Evolutionary conservation across 495 filamentous ascomycete genomes (phyloP), one percentile per base, ranked within the genome.

Genomic region (Aspergillus sclerotiicarbonarius): DNA sequence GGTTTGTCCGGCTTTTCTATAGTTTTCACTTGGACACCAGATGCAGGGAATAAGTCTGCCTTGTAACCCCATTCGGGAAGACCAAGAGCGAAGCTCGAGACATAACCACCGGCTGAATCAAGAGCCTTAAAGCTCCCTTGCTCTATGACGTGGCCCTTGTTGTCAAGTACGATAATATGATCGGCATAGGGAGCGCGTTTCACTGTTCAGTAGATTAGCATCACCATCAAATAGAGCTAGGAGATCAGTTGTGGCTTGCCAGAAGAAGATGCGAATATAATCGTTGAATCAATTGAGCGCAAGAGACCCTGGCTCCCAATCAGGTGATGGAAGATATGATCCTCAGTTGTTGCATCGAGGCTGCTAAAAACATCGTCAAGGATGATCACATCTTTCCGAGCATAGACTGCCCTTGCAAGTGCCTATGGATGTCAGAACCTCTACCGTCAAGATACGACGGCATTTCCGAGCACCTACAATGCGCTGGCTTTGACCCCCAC

Each of bases 401-500:
- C 67, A 63, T 88, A 87, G 4, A 85, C 69, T 44, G 81, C 82
- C 29, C 85, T 71, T 31, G 85, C 84, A 8, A 87, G 68, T 19
- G 81, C 76, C 47, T 72, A 52, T 33, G 62, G 25, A 32, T n/a
- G 48, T 50, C n/a, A 32, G 29, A 39, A 29, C n/a, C 16, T 53
- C 10, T 51, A 29, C 21, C 1, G 15, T 18, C 10, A 33, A 30
- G 8, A 10, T 56, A 44, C 33, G 32, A 10, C 1, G 13, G 0
- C 31, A 20, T 41, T 44, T 10, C 4, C 7, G 25, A 25, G 21
- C 10, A 66, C 73, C 62, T 59, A 76, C 76, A 54, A 90, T 76
- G 3, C 87, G 75, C 61, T 90, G 86, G 58, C 81, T 84, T 60
- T 90, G 87, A 0, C 87, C 87, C 9, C 86, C 86, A 60, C 82